phyloP scores from a whole-genome alignment of 1,139 yeast genomes.

The Diutina sp. region DNA sequence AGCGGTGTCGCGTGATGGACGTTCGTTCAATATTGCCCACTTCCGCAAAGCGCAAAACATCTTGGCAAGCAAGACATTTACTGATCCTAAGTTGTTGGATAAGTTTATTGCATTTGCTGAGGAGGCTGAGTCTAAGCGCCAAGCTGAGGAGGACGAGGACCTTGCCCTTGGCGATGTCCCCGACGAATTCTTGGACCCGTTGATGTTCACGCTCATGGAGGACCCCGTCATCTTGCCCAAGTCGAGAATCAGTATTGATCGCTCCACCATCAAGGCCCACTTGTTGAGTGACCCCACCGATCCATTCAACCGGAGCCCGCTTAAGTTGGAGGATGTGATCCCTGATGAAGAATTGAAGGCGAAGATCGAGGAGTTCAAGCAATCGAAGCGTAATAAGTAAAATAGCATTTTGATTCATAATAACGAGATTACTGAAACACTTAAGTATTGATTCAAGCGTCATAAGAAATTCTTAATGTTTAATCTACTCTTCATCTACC shows the following conservation, averaged over 20 bases:
- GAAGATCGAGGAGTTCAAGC: constrained; percentile 31
- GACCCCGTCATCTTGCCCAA: constrained; percentile 91
- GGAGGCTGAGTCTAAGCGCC: constrained; percentile 46
- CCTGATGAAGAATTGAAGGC: constrained; percentile 59
- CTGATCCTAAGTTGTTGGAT: constrained; percentile 39
- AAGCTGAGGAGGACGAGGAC: constrained; percentile 69
- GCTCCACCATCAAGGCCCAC: constrained; percentile 89
- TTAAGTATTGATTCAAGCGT: no score
- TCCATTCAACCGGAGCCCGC: constrained; percentile 90
- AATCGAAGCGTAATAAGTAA: constrained; percentile 12
- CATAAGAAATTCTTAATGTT: no score
- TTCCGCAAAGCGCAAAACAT: constrained; percentile 64
- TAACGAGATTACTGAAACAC: background rate
- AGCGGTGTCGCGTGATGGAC: constrained; percentile 82
- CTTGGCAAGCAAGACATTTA: constrained; percentile 40
- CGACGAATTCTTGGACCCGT: constrained; percentile 92
- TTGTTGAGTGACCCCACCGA: constrained; percentile 89
- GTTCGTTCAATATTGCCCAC: constrained; percentile 61
- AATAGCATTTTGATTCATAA: background rate
- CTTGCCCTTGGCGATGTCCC: constrained; percentile 87
- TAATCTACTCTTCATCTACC: no score
- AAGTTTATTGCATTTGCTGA: constrained; percentile 44
- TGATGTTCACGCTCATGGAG: constrained; percentile 90
- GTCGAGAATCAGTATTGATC: constrained; percentile 72
- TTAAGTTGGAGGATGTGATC: constrained; percentile 75